Evolutionary conservation across 73 alveolate species (phyloP).

Genomic region (Durusdinium trenchii): DNA sequence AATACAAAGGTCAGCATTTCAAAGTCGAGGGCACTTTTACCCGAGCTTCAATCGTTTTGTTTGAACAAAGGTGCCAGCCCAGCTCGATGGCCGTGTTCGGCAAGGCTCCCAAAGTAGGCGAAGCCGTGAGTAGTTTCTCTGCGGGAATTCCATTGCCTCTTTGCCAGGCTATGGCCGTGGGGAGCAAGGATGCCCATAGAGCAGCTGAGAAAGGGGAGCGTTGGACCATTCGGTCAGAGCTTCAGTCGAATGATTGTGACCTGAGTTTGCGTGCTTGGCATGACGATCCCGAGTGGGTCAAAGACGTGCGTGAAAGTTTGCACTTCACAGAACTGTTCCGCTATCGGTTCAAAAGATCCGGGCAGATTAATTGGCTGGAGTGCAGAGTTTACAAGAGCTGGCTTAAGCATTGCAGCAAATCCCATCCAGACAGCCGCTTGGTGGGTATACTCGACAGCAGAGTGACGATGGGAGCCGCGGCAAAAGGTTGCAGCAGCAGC

Average conservation of each 20-base stretch:
- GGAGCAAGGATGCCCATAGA: background rate
- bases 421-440: background rate
- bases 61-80: background rate
- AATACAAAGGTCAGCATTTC: background rate
- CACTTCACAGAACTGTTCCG: background rate
- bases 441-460: background rate
- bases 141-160: background rate
- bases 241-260: background rate
- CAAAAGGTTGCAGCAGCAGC: constrained; percentile 22
- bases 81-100: background rate
- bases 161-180: background rate
- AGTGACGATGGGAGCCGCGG: constrained; percentile 37
- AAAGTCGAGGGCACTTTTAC: background rate
- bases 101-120: background rate
- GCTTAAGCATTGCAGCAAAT: background rate
- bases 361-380: too few relatives aligned
- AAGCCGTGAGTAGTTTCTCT: background rate
- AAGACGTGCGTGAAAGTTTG: background rate
- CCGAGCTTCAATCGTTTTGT: background rate
- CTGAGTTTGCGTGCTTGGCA: background rate
- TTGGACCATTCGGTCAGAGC: background rate
- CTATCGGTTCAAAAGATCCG: background rate
- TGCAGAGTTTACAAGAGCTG: background rate
- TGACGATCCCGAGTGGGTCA: constrained; percentile 29
- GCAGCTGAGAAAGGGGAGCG: background rate